Percentiles rank a stretch among this genome's conserved stretches.
Conservation (phyloP, 306 rosid genomes). For the Chamaecrista fasciculata region DNA sequence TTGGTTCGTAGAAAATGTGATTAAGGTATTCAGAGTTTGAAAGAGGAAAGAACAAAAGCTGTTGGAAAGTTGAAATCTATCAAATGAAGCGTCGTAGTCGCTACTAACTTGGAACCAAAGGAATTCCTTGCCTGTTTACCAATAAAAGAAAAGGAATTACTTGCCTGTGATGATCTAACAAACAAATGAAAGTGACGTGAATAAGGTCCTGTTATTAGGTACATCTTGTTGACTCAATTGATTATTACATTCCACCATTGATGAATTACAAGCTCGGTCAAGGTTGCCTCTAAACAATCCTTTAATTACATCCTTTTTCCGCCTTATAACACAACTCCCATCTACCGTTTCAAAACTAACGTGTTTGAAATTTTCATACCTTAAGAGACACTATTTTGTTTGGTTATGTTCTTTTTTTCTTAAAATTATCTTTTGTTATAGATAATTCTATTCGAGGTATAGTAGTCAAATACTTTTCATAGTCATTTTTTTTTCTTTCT, state of each 20-base stretch:
- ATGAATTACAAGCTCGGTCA: not conserved
- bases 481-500: not conserved
- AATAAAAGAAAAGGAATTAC: too few relatives aligned
- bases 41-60: conserved; percentile 10
- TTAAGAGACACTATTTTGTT: too few relatives aligned
- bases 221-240: conserved; percentile 19
- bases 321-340: too few relatives aligned
- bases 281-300: not conserved
- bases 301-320: too few relatives aligned
- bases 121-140: too few relatives aligned
- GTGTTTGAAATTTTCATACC: not conserved
- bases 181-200: conserved; percentile 6
- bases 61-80: conserved; percentile 32
- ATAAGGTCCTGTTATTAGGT: conserved; percentile 18
- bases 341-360: too few relatives aligned
- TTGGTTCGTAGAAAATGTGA: too few relatives aligned
- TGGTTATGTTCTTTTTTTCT: too few relatives aligned
- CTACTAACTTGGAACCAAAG: conserved; percentile 28
- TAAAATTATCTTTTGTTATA: too few relatives aligned
- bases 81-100: conserved; percentile 26
- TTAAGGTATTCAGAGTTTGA: too few relatives aligned
- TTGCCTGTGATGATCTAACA: not conserved
- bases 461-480: too few relatives aligned
- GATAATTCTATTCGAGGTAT: too few relatives aligned
- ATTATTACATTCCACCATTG: conserved; percentile 29